Evolutionary conservation across 2,329 filamentous ascomycete species (phyloP).

Genomic region (Capronia epimyces): DNA sequence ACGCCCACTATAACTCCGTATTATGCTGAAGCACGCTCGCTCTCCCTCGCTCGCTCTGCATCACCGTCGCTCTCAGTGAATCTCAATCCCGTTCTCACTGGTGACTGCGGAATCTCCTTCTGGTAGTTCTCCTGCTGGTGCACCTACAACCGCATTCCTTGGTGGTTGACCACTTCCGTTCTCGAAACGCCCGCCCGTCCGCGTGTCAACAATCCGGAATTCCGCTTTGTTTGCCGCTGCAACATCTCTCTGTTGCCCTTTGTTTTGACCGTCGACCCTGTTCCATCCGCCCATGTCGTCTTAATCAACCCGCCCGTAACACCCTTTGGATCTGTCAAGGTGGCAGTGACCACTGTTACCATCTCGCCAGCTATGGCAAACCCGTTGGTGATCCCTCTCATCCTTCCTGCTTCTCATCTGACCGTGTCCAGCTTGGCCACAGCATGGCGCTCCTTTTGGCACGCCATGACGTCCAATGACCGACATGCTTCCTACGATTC

Average conservation of each 20-base stretch:
- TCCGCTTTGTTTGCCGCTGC: constrained; percentile 20
- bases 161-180: constrained; percentile 2
- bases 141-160: constrained; percentile 10
- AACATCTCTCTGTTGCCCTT: constrained; percentile 9
- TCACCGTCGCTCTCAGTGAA: neutral
- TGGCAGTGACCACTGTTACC: constrained; percentile 24
- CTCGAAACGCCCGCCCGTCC: constrained; percentile 4
- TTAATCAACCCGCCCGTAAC: constrained; percentile 10
- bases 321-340: constrained; percentile 16
- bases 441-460: constrained; percentile 88
- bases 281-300: constrained; percentile 12
- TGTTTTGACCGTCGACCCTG: constrained; percentile 15
- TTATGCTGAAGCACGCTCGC: neutral
- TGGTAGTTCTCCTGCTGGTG: constrained; percentile 7
- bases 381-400: constrained; percentile 16
- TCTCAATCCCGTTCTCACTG: constrained; percentile 1
- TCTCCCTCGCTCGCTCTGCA: neutral
- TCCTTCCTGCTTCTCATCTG: constrained; percentile 4
- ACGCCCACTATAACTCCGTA: neutral
- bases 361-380: constrained; percentile 27
- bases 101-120: neutral
- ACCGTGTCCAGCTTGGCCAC: constrained; percentile 23
- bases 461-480: constrained; percentile 72
- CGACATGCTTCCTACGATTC: constrained; percentile 91
- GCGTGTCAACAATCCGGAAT: constrained; percentile 10